Conservation (phyloP, 176 grass and related monocot species). For the Ananas comosus region DNA sequence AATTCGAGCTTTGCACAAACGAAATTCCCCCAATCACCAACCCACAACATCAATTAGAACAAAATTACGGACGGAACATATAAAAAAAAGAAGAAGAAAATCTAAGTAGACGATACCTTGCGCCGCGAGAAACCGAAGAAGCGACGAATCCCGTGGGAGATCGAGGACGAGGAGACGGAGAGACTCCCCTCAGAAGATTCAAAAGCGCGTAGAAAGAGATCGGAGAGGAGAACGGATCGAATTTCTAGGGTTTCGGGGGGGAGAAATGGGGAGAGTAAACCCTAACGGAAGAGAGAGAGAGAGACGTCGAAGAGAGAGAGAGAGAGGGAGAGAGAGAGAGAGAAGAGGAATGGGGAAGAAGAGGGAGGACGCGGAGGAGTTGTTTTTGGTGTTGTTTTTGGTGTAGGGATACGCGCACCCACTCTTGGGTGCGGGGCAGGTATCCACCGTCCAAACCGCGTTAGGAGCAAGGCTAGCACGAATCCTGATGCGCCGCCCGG, state of each 20-base stretch:
- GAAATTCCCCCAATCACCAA: not conserved
- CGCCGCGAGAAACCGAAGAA: not conserved
- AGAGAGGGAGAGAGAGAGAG: not conserved
- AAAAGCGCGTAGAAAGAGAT: not conserved
- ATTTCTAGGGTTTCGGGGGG: not conserved
- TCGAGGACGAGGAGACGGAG: not conserved
- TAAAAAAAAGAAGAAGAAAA: not conserved
- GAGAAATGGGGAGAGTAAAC: not conserved
- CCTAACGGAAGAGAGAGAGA: not conserved
- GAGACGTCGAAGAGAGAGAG: not conserved
- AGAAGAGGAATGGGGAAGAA: not conserved
- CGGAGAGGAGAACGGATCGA: not conserved
- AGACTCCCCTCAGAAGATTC: not conserved
- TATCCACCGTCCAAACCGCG: too few relatives aligned
- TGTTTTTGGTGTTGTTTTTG: not conserved
- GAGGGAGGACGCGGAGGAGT: not conserved
- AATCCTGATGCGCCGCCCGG: too few relatives aligned
- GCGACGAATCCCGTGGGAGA: not conserved
- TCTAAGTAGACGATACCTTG: not conserved
- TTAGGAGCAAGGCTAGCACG: too few relatives aligned
- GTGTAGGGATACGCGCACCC: too few relatives aligned
- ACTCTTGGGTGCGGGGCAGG: too few relatives aligned
- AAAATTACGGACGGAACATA: not conserved
- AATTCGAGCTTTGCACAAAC: not conserved
- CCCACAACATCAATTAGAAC: not conserved